Evolutionary conservation across 352 stramenopile species (phyloP), one percentile per base, ranked within the genome.

Genomic region (Globisporangium lucens): DNA sequence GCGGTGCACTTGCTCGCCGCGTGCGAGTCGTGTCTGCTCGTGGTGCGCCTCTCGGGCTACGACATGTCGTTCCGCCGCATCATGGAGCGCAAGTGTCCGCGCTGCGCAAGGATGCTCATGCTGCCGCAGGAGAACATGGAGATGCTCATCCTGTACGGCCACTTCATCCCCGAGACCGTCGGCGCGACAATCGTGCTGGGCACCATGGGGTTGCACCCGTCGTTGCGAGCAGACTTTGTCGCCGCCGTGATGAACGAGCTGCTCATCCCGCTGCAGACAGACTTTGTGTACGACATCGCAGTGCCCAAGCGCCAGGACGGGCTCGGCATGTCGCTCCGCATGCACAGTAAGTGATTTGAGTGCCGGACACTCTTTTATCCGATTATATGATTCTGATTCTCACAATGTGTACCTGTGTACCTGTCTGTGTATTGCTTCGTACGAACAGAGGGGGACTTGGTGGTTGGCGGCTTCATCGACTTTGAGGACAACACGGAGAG

Each of bases 81-180:
- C 56, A 83, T 90, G 72, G 86, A 94, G 72, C 78, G 74, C 70
- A 93, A 92, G 66, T 94, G 86, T 66, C 73, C 82, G 35, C 85
- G 82, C 57, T 94, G 86, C 64, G 65, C 64, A 2, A 79, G 76
- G 15, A 82, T 75, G 62, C 67, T 94, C 51, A 79, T 79, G 69
- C 70, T 94, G 17, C 84, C 86, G 13, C 83, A 93, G 67, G 86
- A 94, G 64, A 75, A 89, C 62, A 89, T 94, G 84, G 86, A 94
- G 64, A 91, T 94, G 86, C 75, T 94, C 63, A 92, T 94, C 63
- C 77, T 94, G n/a, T 94, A 92, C 68, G 86, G 86, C 22, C 78
- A 90, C 60, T 94, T 91, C 66, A 83, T 94, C 49, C 65, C 84
- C n/a, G 86, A 94, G 70, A 66, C 73, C 27, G 81, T 89, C 52